Conservation (phyloP, 768 basidiomycete species). For the Tulasnella sp. region DNA sequence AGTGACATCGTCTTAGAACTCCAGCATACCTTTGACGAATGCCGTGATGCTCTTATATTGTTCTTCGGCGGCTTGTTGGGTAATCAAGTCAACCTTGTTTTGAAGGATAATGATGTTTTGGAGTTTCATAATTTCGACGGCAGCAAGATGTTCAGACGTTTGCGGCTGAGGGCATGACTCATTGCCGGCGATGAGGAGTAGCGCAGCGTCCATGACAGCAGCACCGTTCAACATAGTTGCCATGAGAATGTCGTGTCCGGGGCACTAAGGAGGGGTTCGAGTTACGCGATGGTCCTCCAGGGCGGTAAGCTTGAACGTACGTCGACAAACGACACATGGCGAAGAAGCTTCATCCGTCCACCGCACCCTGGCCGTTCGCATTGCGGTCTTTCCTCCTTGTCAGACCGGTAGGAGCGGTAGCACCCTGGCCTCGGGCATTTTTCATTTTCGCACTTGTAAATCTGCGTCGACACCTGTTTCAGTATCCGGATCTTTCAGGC, state of each 20-base stretch:
- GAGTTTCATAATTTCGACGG: slow-evolving; percentile 98
- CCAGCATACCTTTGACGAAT: slow-evolving; percentile 75
- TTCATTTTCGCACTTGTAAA: slow-evolving; percentile 94
- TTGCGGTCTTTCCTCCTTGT: slow-evolving; percentile 88
- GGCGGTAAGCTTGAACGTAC: slow-evolving; percentile 19
- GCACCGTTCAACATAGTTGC: slow-evolving; percentile 99
- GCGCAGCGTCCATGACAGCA: slow-evolving; percentile 98
- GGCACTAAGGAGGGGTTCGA: slow-evolving; percentile 39
- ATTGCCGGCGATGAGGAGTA: slow-evolving; percentile 92
- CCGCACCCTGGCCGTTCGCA: slow-evolving; percentile 93
- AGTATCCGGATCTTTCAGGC: background rate
- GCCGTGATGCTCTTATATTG: slow-evolving; percentile 93
- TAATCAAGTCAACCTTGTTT: slow-evolving; percentile 98
- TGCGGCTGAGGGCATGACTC: slow-evolving; percentile 99
- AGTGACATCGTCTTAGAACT: background rate
- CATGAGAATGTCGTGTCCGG: slow-evolving; percentile 99
- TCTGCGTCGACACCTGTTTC: slow-evolving; percentile 43
- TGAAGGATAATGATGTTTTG: slow-evolving; percentile 96
- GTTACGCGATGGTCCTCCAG: background rate
- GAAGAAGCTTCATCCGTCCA: slow-evolving; percentile 79
- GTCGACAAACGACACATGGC: slow-evolving; percentile 99
- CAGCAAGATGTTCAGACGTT: slow-evolving; percentile 96
- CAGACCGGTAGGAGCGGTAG: slow-evolving; percentile 87
- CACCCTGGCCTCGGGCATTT: slow-evolving; percentile 90
- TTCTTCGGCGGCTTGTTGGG: slow-evolving; percentile 87